A percentile compares a stretch with the other conserved stretches of the same genome.
Evolutionary conservation across 1,139 yeast genomes (phyloP).

Genomic region (Lodderomyces beijingensis): DNA sequence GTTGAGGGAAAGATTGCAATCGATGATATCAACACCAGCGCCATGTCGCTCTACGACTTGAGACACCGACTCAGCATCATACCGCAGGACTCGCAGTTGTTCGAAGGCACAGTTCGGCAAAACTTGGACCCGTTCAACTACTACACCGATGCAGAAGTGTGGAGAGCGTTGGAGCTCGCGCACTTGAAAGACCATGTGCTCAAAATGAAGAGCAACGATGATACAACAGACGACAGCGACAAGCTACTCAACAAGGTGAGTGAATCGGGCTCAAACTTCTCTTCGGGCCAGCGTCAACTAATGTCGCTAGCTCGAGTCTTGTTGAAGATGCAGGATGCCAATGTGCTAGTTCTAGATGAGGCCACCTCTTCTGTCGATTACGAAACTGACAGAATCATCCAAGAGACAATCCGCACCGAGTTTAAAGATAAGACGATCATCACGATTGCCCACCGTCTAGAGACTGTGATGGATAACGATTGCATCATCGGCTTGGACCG

Average conservation of each 20-base stretch:
- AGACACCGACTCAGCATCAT: constrained; percentile 57
- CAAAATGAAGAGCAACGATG: neutral
- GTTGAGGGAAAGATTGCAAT: constrained; percentile 28
- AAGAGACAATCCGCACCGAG: constrained; percentile 63
- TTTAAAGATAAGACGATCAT: constrained; percentile 65
- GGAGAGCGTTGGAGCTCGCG: constrained; percentile 52
- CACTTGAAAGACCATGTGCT: constrained; percentile 46
- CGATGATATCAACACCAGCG: constrained; percentile 47
- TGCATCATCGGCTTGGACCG: constrained; percentile 63
- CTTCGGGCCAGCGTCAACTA: constrained; percentile 76
- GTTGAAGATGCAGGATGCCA: constrained; percentile 49
- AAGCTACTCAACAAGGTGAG: constrained; percentile 42
- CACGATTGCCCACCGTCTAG: constrained; percentile 80
- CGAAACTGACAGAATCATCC: constrained; percentile 71
- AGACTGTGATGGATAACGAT: constrained; percentile 79
- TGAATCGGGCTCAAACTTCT: constrained; percentile 71
- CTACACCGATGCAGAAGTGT: constrained; percentile 48
- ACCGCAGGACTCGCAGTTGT: constrained; percentile 68
- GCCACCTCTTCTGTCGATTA: constrained; percentile 86
- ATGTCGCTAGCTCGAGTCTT: constrained; percentile 74
- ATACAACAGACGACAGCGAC: constrained; percentile 12
- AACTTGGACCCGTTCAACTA: constrained; percentile 58
- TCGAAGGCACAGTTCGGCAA: constrained; percentile 57
- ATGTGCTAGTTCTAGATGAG: constrained; percentile 68
- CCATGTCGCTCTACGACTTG: constrained; percentile 45